Evolutionary conservation across 371 early-diverging fungal species (phyloP).

Genomic region (Blastocladiella emersonii): DNA sequence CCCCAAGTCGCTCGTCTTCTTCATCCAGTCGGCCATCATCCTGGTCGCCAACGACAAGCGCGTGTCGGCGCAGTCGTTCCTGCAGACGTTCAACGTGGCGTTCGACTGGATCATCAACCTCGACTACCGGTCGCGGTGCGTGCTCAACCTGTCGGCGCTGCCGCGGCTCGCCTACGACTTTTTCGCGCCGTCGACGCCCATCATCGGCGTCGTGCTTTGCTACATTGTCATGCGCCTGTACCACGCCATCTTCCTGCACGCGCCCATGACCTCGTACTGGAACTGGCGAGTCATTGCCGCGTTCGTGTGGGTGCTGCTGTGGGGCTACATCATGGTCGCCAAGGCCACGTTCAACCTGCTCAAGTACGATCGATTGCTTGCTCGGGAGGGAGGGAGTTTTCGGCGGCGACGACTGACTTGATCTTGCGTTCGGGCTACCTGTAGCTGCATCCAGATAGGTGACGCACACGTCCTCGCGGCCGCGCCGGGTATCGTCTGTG

Average conservation of each 20-base stretch:
- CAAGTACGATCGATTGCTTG: background rate
- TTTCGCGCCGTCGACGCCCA: background rate
- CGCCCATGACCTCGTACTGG: background rate
- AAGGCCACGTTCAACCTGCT: background rate
- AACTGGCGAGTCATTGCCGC: conserved; percentile 1
- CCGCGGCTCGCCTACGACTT: background rate
- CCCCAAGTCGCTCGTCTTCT: conserved; percentile 5
- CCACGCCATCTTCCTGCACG: background rate
- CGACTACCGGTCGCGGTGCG: background rate
- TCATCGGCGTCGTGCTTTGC: background rate
- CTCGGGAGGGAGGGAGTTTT: too few relatives aligned
- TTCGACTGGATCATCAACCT: conserved; percentile 1
- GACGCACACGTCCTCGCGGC: background rate
- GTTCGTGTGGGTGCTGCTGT: background rate
- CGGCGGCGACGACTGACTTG: too few relatives aligned
- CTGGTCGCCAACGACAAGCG: background rate
- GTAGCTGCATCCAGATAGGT: background rate
- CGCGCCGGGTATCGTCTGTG: background rate
- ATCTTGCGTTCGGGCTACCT: background rate
- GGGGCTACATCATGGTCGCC: too few relatives aligned
- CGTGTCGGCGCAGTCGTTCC: background rate
- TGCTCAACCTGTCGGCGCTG: background rate
- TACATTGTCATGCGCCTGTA: background rate
- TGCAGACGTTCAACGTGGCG: background rate
- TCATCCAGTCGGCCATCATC: background rate